phyloP scores from a whole-genome alignment of 1,284 basidiomycete species.

The Golubevia pallescens region DNA sequence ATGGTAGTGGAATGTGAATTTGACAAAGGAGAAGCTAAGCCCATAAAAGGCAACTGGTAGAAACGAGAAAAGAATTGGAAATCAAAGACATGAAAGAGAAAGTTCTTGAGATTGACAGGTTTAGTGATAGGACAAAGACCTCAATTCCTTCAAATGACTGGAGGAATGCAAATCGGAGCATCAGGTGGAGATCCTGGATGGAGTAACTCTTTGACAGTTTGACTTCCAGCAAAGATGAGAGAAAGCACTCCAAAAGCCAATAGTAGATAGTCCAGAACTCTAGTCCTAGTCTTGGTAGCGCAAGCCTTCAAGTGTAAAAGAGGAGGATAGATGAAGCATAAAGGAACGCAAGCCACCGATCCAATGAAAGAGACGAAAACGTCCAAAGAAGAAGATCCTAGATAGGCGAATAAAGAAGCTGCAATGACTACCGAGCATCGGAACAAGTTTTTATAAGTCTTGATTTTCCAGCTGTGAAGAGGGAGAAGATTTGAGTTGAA shows the following conservation, averaged over 20 bases:
- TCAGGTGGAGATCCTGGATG: conserved; percentile 1
- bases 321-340: conserved; percentile 62
- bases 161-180: neutral
- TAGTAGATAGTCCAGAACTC: conserved; percentile 44
- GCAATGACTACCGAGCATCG: conserved; percentile 42
- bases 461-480: conserved; percentile 37
- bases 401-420: conserved; percentile 46
- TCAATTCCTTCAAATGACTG: no score
- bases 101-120: no score
- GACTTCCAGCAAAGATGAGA: conserved; percentile 50
- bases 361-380: conserved; percentile 63
- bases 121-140: no score
- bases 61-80: no score
- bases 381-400: conserved; percentile 57
- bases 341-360: conserved; percentile 56
- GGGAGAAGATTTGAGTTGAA: conserved; percentile 1
- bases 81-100: no score
- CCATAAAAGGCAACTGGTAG: no score
- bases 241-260: conserved; percentile 52
- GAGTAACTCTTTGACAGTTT: conserved; percentile 28
- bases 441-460: conserved; percentile 60
- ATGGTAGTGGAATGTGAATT: no score
- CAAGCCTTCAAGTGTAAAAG: conserved; percentile 51
- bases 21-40: no score
- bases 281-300: conserved; percentile 40